Conservation (phyloP, 495 filamentous ascomycete species). For the Penicillium cinerascens region DNA sequence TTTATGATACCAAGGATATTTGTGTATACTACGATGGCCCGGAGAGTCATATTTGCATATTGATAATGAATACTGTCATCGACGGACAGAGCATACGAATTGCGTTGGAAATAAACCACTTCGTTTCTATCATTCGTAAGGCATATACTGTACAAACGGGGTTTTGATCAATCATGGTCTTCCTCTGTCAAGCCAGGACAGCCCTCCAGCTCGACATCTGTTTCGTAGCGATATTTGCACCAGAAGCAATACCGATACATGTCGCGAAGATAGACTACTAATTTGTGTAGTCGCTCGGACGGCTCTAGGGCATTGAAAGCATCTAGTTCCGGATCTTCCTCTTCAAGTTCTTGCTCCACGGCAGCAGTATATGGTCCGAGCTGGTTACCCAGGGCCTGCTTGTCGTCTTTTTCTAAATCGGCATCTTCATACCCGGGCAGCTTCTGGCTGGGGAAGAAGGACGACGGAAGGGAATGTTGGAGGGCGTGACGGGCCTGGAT, state of each 20-base stretch:
- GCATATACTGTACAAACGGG: conserved; percentile 5
- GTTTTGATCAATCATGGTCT: conserved; percentile 68
- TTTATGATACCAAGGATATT: conserved; percentile 27
- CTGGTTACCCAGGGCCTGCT: conserved; percentile 47
- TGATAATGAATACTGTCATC: conserved; percentile 9
- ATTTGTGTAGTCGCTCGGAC: conserved; percentile 57
- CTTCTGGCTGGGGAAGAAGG: conserved; percentile 42
- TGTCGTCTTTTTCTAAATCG: conserved; percentile 55
- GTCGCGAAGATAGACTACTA: conserved; percentile 67
- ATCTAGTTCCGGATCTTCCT: conserved; percentile 82
- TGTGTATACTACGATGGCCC: conserved; percentile 25
- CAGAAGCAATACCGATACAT: conserved; percentile 88
- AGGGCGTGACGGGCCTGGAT: conserved; percentile 65
- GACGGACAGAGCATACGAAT: background rate
- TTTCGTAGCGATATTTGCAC: conserved; percentile 83
- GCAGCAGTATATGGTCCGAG: conserved; percentile 34
- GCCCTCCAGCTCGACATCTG: conserved; percentile 63
- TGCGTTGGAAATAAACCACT: background rate
- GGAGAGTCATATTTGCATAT: conserved; percentile 14
- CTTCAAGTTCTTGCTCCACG: conserved; percentile 68
- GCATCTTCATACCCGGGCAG: conserved; percentile 51
- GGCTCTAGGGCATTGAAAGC: conserved; percentile 69
- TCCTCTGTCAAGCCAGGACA: conserved; percentile 91
- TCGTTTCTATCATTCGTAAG: background rate
- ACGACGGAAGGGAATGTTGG: conserved; percentile 56